Base-by-base conservation (phyloP, 148 eudicot genomes). In the Limonium bicolor region DNA sequence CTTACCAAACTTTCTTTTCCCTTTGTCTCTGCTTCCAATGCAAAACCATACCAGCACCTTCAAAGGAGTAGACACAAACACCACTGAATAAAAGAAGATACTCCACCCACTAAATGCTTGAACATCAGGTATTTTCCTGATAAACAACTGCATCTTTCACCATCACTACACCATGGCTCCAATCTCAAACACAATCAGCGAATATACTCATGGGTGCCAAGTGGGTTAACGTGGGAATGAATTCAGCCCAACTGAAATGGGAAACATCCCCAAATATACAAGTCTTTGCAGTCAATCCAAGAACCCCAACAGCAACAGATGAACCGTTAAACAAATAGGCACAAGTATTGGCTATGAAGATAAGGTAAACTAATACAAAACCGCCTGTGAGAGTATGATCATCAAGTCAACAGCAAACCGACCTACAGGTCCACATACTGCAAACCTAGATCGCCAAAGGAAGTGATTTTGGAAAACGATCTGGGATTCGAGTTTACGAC, bases 201-300 rank as follows among this genome's bases (percentile, higher is more conserved):
- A 81, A 81, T 6, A 81, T 81, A 49, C 92, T 81, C 58, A 81
- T 47, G 41, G 92, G 92, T 13, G 92, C 92, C 35, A 81, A 55
- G 55, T 66, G 81, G 46, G 92, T 81, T 36, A 81, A 0, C 78
- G 65, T 16, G 85, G 78, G 4, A 81, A 65, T 8, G 85, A 55
- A 53, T 81, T 81, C 26, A 81, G 32, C 17, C 78, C 92, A 81
- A 57, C 27, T 81, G 85, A 23, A 81, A 73, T 10, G 92, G 92
- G 12, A 81, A 65, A 58, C 81, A 68, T 0, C 57, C 58, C 81
- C 77, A 77, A 20, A 81, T 60, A 34, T 70, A 81, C 51, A 39
- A 15, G 50, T 63, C 9, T 81, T 70, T 15, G 80, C 60, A 9
- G 67, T 41, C 20, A 80, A 2, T 8, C 80, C 83, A 48, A 50